Conservation (phyloP, 768 basidiomycete species). For the Psilocybe cyanescens region DNA sequence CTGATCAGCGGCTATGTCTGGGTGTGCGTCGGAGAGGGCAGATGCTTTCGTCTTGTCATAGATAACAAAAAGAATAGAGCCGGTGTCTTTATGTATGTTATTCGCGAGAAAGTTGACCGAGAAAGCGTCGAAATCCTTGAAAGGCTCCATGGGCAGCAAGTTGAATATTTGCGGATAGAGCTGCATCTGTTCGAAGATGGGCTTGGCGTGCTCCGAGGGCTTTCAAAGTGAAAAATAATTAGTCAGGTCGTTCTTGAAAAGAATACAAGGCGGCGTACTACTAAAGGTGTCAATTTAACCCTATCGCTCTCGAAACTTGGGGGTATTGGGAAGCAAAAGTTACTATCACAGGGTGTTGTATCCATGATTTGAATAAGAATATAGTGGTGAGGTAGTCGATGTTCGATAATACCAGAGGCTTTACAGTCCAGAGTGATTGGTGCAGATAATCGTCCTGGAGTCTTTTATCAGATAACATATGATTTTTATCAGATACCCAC, state of each 20-base stretch:
- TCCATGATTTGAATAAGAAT: background rate
- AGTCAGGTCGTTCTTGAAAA: background rate
- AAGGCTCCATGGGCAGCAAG: slow-evolving; percentile 57
- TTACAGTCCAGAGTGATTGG: too few species aligned
- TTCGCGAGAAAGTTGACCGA: slow-evolving; percentile 34
- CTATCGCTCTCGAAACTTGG: background rate
- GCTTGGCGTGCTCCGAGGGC: slow-evolving; percentile 48
- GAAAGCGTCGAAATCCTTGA: slow-evolving; percentile 38
- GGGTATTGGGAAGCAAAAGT: background rate
- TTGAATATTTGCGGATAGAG: slow-evolving; percentile 44
- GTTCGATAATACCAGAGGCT: background rate
- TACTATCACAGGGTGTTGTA: background rate
- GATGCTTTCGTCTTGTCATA: background rate
- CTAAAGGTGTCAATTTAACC: background rate
- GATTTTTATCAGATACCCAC: background rate
- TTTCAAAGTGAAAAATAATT: slow-evolving; percentile 16
- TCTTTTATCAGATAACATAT: background rate
- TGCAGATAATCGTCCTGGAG: background rate
- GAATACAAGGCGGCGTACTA: background rate
- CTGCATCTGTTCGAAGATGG: slow-evolving; percentile 37
- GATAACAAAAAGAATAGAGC: background rate
- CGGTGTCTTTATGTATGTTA: slow-evolving; percentile 35
- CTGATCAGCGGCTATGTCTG: too few species aligned
- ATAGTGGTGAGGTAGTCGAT: background rate
- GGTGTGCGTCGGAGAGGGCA: background rate